These are phyloP conservation scores for Boletus coccyginus DNA, from an alignment of 768 basidiomycete species.

Conservation along the genomic window DNA sequence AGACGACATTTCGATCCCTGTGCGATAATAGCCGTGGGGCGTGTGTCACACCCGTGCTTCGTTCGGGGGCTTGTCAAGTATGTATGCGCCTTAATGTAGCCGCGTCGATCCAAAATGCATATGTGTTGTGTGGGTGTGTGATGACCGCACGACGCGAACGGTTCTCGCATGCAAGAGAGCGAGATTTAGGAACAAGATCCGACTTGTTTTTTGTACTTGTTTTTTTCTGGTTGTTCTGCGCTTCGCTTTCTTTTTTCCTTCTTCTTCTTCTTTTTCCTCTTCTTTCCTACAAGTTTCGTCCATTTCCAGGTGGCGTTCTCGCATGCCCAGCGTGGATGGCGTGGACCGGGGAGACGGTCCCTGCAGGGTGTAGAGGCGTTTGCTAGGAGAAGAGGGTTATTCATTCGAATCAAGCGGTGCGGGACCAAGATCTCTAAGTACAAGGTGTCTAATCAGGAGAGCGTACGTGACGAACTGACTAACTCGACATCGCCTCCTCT, in stretches of 20 bases:
- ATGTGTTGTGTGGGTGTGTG: not conserved
- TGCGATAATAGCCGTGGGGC: not conserved
- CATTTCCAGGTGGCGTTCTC: not conserved
- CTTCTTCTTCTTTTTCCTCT: too few relatives aligned
- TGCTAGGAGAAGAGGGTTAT: too few relatives aligned
- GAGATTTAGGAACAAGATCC: conserved; percentile 21
- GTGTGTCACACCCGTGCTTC: not conserved
- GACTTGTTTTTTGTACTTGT: not conserved
- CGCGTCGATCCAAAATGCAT: conserved; percentile 10
- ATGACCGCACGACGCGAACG: not conserved
- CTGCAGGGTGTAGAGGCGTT: not conserved
- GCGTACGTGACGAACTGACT: not conserved
- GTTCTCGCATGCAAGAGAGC: not conserved
- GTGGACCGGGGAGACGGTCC: not conserved
- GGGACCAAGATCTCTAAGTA: not conserved
- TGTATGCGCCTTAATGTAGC: not conserved
- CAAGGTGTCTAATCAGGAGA: conserved; percentile 6
- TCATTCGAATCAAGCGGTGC: not conserved
- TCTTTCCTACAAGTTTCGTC: not conserved
- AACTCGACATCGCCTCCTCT: too few relatives aligned
- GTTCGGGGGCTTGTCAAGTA: not conserved
- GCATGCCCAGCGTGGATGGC: not conserved
- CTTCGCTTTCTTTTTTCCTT: not conserved
- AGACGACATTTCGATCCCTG: conserved; percentile 1
- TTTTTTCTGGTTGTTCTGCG: not conserved